Conservation (phyloP, 2,329 filamentous ascomycete species). For the Ceratocystiopsis brevicomis region DNA sequence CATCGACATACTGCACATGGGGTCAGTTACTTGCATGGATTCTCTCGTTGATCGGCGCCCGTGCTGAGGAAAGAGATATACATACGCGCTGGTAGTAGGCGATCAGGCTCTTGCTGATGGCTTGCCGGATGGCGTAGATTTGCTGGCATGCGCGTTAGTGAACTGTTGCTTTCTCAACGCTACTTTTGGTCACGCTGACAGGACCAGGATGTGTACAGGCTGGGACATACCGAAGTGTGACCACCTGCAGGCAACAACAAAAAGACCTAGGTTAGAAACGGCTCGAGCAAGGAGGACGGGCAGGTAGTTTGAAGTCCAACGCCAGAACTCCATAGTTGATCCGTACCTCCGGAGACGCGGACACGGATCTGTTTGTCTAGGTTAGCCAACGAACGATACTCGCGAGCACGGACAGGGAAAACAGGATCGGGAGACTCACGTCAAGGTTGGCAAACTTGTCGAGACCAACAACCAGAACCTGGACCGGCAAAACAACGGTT, state of each 20-base stretch:
- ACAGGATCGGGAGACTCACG: slow-evolving; percentile 9
- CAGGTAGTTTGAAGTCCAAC: background rate
- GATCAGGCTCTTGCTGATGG: slow-evolving; percentile 80
- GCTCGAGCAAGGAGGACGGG: background rate
- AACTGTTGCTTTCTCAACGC: background rate
- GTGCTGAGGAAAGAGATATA: slow-evolving; percentile 2
- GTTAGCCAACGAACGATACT: too few species aligned
- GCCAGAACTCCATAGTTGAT: background rate
- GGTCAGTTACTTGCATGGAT: background rate
- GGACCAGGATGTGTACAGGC: background rate
- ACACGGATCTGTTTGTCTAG: slow-evolving; percentile 50
- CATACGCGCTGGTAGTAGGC: slow-evolving; percentile 26
- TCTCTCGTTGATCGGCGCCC: too few species aligned
- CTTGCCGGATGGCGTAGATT: slow-evolving; percentile 80
- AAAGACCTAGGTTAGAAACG: slow-evolving; percentile 3
- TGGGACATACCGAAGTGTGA: slow-evolving; percentile 9
- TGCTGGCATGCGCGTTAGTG: slow-evolving; percentile 5
- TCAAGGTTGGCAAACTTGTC: slow-evolving; percentile 64
- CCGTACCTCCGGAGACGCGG: slow-evolving; percentile 79
- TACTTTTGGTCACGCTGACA: background rate
- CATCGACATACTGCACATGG: slow-evolving; percentile 86
- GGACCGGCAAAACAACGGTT: background rate
- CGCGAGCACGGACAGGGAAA: too few species aligned
- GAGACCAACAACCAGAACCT: slow-evolving; percentile 75
- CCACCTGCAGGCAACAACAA: slow-evolving; percentile 7